Percentiles rank a stretch among this genome's conserved stretches.
Evolutionary conservation across 2,329 filamentous ascomycete species (phyloP).

Genomic region (Xylaria sp.): DNA sequence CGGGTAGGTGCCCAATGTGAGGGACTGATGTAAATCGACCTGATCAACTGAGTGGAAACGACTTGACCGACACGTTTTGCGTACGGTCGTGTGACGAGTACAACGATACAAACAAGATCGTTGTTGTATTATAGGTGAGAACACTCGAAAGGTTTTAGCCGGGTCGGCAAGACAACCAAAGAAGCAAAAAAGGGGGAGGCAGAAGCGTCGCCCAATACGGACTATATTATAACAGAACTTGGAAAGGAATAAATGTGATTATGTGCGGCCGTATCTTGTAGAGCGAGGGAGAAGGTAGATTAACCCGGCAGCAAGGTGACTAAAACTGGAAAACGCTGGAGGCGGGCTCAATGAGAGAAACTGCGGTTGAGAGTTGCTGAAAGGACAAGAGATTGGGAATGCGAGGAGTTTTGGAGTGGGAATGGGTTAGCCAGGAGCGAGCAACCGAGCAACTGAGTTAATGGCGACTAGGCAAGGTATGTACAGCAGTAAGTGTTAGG

Average conservation of each 20-base stretch:
- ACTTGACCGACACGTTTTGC: not conserved
- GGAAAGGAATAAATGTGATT: constrained; percentile 27
- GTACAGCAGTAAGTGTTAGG: constrained; percentile 21
- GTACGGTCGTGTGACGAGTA: constrained; percentile 15
- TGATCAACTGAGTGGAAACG: not conserved
- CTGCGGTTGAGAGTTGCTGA: constrained; percentile 34
- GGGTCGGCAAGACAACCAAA: constrained; percentile 32
- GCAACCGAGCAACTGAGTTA: constrained; percentile 29
- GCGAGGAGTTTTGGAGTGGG: constrained; percentile 29
- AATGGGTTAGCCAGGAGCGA: constrained; percentile 26
- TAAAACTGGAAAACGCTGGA: constrained; percentile 26
- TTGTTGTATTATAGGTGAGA: constrained; percentile 34
- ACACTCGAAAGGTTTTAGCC: constrained; percentile 24
- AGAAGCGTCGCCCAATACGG: constrained; percentile 15
- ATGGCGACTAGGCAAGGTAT: constrained; percentile 26
- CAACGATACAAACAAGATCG: constrained; percentile 25
- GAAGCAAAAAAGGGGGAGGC: constrained; percentile 30
- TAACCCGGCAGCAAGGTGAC: constrained; percentile 25
- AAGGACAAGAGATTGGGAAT: constrained; percentile 34
- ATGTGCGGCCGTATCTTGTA: constrained; percentile 27
- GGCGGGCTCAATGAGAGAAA: constrained; percentile 28
- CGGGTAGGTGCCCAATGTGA: constrained; percentile 3
- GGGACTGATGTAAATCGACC: constrained; percentile 14
- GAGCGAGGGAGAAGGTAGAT: constrained; percentile 25
- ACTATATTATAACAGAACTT: constrained; percentile 23